Evolutionary conservation across 139 green algal species (phyloP), one percentile per base, ranked within the genome.

Genomic region (Picochlorum sp.): DNA sequence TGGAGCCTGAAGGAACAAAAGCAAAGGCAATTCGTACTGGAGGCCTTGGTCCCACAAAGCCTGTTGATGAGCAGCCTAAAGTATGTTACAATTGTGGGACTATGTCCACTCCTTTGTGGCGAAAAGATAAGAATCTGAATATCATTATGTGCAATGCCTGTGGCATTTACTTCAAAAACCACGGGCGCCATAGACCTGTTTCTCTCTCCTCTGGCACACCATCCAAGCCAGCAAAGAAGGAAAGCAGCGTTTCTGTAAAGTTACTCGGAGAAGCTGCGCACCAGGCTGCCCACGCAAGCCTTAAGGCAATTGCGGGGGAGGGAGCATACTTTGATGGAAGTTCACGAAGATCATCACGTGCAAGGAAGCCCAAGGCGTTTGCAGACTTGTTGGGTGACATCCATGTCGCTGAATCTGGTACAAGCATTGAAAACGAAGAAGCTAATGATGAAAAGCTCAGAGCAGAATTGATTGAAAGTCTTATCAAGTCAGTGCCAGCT

Each of bases 121-220:
- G 83, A 28, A 83, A 81, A 49, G 83, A 87, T 69, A 57, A 53
- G 2, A 35, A 50, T 37, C 65, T 40, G 4, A 47, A 58, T 41
- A 67, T 70, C 53, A 47, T 77, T 28, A 71, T 89, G 57, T 91
- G 84, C 79, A 91, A 91, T 52, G 84, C 80, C 0, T 86, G 79
- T 58, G 75, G 82, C 26, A 83, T 85, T 54, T 86, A 84, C 61
- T 79, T 67, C 69, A 90, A 87, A 59, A 80, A 81, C 39, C 79
- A 88, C 49, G 77, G 79, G 29, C 55, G 39, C 2, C 72, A 81
- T 33, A 59, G 80, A 32, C 77, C 77, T 6, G 60, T 74, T 60
- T 43, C 65, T 31, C 59, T 73, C 6, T 25, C 44, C 12, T 13
- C 36, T 18, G 18, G 26, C 24, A 58, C 50, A 18, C 51, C 44